Evolutionary conservation across 495 filamentous ascomycete genomes (phyloP).

Genomic region (Xylaria intraflava): DNA sequence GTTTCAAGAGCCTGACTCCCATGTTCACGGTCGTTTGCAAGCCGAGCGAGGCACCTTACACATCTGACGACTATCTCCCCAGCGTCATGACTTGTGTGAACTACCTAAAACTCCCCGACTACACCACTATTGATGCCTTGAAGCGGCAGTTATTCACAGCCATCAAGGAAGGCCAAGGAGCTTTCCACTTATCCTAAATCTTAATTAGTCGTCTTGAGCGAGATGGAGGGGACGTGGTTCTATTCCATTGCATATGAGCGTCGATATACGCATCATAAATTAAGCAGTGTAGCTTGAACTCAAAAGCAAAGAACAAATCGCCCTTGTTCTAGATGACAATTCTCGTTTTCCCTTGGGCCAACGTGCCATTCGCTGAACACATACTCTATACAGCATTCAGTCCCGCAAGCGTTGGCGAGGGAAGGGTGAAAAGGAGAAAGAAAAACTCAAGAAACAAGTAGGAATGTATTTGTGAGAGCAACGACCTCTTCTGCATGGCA

Average conservation of each 20-base stretch:
- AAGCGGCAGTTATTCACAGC: constrained; percentile 70
- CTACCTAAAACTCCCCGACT: constrained; percentile 97
- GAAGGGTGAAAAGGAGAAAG: constrained; percentile 10
- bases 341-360: background rate
- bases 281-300: background rate
- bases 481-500: constrained; percentile 22
- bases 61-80: constrained; percentile 92
- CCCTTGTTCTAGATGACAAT: background rate
- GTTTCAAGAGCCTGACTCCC: constrained; percentile 92
- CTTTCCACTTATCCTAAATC: constrained; percentile 89
- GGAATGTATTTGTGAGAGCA: constrained; percentile 12
- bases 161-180: constrained; percentile 95
- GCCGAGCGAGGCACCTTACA: constrained; percentile 89
- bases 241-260: background rate
- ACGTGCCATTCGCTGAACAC: background rate
- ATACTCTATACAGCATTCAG: background rate
- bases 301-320: background rate
- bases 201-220: background rate
- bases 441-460: constrained; percentile 15
- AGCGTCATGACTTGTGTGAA: constrained; percentile 99
- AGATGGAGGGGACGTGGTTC: background rate
- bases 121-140: constrained; percentile 72
- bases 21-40: constrained; percentile 99
- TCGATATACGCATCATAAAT: background rate
- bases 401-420: constrained; percentile 18